Conservation (phyloP, 371 early-diverging fungal species). For the Massospora cicadina region DNA sequence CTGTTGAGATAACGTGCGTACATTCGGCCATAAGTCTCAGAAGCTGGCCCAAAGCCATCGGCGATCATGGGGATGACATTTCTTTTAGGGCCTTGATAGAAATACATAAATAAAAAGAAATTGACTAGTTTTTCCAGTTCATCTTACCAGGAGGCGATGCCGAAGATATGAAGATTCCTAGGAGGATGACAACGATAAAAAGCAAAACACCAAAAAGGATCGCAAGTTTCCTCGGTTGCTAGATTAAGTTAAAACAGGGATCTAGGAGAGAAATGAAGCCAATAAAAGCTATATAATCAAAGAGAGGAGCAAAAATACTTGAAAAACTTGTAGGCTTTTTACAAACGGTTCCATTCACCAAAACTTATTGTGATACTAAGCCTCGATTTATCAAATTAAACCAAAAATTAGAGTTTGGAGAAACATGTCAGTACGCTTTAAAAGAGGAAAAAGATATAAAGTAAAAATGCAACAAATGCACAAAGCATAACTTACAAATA, state of each 20-base stretch:
- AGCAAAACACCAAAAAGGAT: background rate
- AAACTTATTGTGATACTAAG: no score
- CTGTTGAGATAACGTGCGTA: slow-evolving; percentile 40
- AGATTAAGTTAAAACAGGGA: background rate
- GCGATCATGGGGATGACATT: slow-evolving; percentile 87
- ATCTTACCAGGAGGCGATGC: slow-evolving; percentile 1
- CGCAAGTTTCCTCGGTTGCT: background rate
- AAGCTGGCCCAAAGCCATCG: slow-evolving; percentile 90
- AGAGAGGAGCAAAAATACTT: no score
- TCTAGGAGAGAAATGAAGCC: no score
- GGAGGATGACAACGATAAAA: slow-evolving; percentile 1
- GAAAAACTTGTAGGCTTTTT: no score
- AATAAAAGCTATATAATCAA: no score
- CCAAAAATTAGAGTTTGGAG: no score
- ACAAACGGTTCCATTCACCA: no score
- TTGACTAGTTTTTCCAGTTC: background rate
- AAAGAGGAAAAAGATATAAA: no score
- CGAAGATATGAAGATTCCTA: slow-evolving; percentile 6
- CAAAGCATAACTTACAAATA: no score
- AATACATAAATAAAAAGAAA: background rate
- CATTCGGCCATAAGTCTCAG: slow-evolving; percentile 71
- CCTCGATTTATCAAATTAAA: no score
- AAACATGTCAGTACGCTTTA: no score
- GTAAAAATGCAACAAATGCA: no score
- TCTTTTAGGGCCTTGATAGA: slow-evolving; percentile 15